phyloP scores from a whole-genome alignment of 305 asterid genomes.

The Fraxinus greggii region DNA sequence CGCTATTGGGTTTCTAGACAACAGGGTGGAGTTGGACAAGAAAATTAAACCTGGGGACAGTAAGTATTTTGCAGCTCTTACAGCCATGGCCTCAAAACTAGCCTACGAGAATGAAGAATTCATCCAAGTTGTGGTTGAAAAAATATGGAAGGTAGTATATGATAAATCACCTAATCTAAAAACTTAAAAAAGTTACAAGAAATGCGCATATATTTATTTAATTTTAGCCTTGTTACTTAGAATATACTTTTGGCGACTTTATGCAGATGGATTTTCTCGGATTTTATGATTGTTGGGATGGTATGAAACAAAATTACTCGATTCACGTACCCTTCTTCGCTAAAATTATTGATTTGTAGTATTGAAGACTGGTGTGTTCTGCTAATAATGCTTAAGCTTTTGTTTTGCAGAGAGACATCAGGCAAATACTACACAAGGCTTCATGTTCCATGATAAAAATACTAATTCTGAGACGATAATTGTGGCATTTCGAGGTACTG shows the following conservation, averaged over 20 bases:
- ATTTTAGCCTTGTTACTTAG: too few species aligned
- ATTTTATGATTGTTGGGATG: constrained; percentile 50
- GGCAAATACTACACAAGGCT: constrained; percentile 46
- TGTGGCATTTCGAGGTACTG: constrained; percentile 65
- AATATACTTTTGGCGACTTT: not conserved
- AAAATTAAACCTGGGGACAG: constrained; percentile 34
- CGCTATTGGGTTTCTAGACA: constrained; percentile 31
- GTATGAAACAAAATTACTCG: constrained; percentile 28
- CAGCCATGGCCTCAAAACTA: constrained; percentile 59
- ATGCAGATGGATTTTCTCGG: constrained; percentile 57
- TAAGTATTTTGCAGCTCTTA: constrained; percentile 38
- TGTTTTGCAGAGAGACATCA: constrained; percentile 36
- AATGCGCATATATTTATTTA: too few species aligned
- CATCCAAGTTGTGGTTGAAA: constrained; percentile 36
- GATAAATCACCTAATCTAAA: not conserved
- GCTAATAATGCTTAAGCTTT: not conserved
- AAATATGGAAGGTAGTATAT: constrained; percentile 51
- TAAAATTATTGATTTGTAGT: not conserved
- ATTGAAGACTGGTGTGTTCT: not conserved
- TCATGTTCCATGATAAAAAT: constrained; percentile 37
- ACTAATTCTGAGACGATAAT: constrained; percentile 28
- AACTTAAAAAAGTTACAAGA: too few species aligned
- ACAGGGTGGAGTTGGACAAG: constrained; percentile 40
- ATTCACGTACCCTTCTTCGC: not conserved
- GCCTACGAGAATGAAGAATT: constrained; percentile 56